These are phyloP conservation scores for Leishmania martiniquensis DNA, from an alignment of 208 protist species.

Conservation along the genomic window DNA sequence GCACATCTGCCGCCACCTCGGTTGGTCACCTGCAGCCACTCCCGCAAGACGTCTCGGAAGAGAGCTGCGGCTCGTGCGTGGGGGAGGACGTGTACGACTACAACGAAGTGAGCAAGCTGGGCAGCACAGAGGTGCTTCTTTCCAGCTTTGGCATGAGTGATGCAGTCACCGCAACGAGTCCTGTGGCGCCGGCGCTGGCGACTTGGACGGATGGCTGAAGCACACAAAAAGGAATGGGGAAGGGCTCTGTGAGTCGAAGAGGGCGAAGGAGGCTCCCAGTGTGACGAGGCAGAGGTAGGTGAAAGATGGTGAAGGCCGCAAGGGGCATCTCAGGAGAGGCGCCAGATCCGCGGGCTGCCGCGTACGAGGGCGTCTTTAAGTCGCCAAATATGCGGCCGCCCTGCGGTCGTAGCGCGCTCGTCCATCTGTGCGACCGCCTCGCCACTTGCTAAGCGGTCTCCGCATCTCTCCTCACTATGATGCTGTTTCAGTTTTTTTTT, in stretches of 20 bases:
- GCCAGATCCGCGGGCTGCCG: neutral
- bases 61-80: constrained; percentile 17
- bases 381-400: neutral
- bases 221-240: neutral
- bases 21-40: constrained; percentile 13
- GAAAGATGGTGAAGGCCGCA: neutral
- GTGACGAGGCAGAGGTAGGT: neutral
- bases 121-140: constrained; percentile 12
- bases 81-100: constrained; percentile 16
- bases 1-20: neutral
- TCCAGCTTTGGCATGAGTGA: constrained; percentile 15
- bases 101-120: constrained; percentile 16
- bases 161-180: neutral
- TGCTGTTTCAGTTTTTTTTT: constrained; percentile 1
- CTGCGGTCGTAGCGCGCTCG: neutral
- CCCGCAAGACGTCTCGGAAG: constrained; percentile 12
- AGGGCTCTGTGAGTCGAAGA: neutral
- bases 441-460: neutral
- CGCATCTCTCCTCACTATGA: neutral
- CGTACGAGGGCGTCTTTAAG: neutral
- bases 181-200: constrained; percentile 4
- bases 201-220: constrained; percentile 19
- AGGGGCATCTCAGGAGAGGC: neutral
- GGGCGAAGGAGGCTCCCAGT: neutral
- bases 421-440: constrained; percentile 3